Conservation (phyloP, 1,284 basidiomycete genomes). For the Coniophora puteana region DNA sequence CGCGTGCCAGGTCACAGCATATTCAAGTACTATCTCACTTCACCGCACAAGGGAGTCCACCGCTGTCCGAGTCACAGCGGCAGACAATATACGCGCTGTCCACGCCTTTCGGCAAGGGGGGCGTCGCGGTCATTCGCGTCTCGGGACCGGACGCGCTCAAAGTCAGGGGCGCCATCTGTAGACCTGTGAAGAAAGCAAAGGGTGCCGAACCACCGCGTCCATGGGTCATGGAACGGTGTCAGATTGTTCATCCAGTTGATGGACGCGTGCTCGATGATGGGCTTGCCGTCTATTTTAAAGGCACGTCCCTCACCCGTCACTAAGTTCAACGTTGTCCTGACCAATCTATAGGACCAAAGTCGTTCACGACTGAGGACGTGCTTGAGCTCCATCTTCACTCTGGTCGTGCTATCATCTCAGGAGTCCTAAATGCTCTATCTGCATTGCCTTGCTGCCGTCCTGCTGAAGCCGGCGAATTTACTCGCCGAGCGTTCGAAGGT, state of each 20-base stretch:
- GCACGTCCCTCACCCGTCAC: conserved; percentile 33
- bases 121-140: conserved; percentile 77
- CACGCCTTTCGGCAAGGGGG: conserved; percentile 79
- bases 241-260: conserved; percentile 61
- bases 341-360: conserved; percentile 51
- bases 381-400: conserved; percentile 87
- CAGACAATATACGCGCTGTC: conserved; percentile 84
- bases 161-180: conserved; percentile 55
- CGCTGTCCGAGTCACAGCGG: conserved; percentile 56
- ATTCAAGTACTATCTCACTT: too few relatives aligned
- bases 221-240: conserved; percentile 69
- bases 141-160: conserved; percentile 68
- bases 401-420: conserved; percentile 73
- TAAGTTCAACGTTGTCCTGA: not conserved
- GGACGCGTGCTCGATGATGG: conserved; percentile 74
- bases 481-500: conserved; percentile 73
- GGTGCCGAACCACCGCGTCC: conserved; percentile 43
- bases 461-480: conserved; percentile 86
- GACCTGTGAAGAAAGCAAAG: conserved; percentile 7
- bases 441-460: conserved; percentile 60
- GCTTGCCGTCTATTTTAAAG: conserved; percentile 77
- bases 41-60: conserved; percentile 7
- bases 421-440: conserved; percentile 63
- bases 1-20: too few relatives aligned
- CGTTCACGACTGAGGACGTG: conserved; percentile 81